Evolutionary conservation across 2,329 filamentous ascomycete genomes (phyloP).

Genomic region (Exophiala phaeomuriformis): DNA sequence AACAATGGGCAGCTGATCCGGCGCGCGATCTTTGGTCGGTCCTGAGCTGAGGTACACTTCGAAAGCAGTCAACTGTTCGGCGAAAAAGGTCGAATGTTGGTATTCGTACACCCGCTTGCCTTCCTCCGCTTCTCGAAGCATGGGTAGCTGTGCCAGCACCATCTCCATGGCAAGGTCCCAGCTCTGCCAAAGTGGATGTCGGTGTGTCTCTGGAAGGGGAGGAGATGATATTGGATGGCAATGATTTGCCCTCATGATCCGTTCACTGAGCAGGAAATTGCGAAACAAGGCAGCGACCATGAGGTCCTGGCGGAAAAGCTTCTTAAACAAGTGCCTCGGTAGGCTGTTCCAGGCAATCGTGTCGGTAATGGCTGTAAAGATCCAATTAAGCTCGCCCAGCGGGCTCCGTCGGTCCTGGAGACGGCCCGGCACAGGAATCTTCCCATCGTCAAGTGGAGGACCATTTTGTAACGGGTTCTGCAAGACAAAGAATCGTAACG

Average conservation of each 20-base stretch:
- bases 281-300: conserved; percentile 98
- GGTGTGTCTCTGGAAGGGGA: conserved; percentile 84
- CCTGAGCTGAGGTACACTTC: conserved; percentile 86
- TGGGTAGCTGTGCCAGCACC: conserved; percentile 80
- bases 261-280: conserved; percentile 89
- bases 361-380: conserved; percentile 97
- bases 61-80: conserved; percentile 93
- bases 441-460: conserved; percentile 71
- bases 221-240: conserved; percentile 92
- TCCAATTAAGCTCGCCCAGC: conserved; percentile 96
- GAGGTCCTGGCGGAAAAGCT: conserved; percentile 91
- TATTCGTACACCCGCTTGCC: conserved; percentile 76
- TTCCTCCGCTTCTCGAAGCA: conserved; percentile 70
- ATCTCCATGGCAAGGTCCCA: conserved; percentile 97
- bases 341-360: conserved; percentile 98
- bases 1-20: conserved; percentile 92
- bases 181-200: conserved; percentile 91
- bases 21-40: conserved; percentile 75
- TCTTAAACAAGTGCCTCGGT: conserved; percentile 83
- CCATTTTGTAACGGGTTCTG: conserved; percentile 70
- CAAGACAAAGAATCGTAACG: conserved; percentile 88
- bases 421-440: conserved; percentile 73
- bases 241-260: conserved; percentile 93
- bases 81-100: conserved; percentile 90
- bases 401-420: conserved; percentile 90